Percentiles rank a stretch among this genome's conserved stretches.
These are phyloP conservation scores for Pleoardoris graminearum DNA, from an alignment of 2,329 filamentous ascomycete species.

Conservation along the genomic window DNA sequence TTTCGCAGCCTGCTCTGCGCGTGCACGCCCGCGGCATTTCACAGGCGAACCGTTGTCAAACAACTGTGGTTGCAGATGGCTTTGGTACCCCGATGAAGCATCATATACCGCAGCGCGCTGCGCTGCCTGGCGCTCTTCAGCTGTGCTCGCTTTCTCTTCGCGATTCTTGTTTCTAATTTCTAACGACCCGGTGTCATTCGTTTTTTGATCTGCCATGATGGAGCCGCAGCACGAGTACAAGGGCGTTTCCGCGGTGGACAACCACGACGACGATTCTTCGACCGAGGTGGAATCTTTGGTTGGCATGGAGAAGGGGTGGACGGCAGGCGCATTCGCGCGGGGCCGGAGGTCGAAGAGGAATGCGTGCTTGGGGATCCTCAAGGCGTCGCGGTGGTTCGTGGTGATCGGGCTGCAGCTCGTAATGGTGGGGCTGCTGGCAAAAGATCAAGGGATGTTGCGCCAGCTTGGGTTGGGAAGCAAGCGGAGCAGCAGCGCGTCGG, in stretches of 20 bases:
- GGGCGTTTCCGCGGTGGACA: constrained; percentile 27
- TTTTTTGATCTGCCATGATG: constrained; percentile 25
- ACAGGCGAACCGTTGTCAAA: constrained; percentile 21
- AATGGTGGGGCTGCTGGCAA: constrained; percentile 35
- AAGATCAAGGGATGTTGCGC: constrained; percentile 34
- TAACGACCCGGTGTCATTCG: constrained; percentile 26
- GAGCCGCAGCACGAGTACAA: constrained; percentile 37
- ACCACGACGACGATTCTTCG: constrained; percentile 37
- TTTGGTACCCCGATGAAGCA: constrained; percentile 15
- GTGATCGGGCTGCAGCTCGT: constrained; percentile 37
- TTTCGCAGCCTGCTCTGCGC: constrained; percentile 15
- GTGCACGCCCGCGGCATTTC: constrained; percentile 16
- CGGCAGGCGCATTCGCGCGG: constrained; percentile 21
- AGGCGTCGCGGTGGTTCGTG: constrained; percentile 34
- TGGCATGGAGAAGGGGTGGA: constrained; percentile 35
- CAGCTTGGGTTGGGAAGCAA: constrained; percentile 22
- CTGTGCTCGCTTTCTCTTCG: constrained; percentile 32
- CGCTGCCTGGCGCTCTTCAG: constrained; percentile 25
- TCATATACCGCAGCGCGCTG: constrained; percentile 5
- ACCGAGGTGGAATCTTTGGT: constrained; percentile 41
- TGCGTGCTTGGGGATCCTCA: constrained; percentile 18
- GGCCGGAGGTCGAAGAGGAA: constrained; percentile 24
- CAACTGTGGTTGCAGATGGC: constrained; percentile 23
- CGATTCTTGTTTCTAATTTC: constrained; percentile 1
- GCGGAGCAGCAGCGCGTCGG: constrained; percentile 29